Conservation (phyloP, 1,139 yeast genomes). For the Schwanniomyces etchellsii region DNA sequence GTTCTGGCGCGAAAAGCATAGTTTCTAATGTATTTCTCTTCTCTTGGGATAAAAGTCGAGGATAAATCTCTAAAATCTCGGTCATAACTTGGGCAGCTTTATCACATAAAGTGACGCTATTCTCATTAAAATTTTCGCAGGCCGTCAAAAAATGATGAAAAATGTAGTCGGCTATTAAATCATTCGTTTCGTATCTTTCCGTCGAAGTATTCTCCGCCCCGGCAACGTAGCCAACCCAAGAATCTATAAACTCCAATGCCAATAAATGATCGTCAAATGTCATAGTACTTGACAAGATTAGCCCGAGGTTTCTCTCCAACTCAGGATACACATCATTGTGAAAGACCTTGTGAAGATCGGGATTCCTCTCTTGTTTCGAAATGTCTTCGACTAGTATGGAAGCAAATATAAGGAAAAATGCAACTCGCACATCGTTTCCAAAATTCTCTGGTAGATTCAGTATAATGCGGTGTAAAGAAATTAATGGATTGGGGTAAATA, state of each 20-base stretch:
- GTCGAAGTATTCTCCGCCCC: slow-evolving; percentile 30
- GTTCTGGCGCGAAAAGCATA: slow-evolving; percentile 29
- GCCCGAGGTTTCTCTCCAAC: not conserved
- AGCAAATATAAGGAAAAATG: slow-evolving; percentile 24
- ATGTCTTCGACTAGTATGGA: slow-evolving; percentile 56
- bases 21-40: slow-evolving; percentile 16
- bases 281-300: not conserved
- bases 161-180: slow-evolving; percentile 12
- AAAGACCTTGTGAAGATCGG: slow-evolving; percentile 24
- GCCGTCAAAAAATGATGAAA: slow-evolving; percentile 15
- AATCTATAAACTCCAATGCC: slow-evolving; percentile 25
- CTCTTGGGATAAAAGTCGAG: slow-evolving; percentile 28
- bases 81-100: slow-evolving; percentile 31
- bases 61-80: slow-evolving; percentile 44
- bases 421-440: slow-evolving; percentile 5
- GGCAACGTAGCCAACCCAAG: slow-evolving; percentile 31
- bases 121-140: slow-evolving; percentile 3
- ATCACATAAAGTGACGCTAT: slow-evolving; percentile 10
- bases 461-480: slow-evolving; percentile 5
- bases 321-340: slow-evolving; percentile 19
- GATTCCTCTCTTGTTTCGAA: slow-evolving; percentile 24
- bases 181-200: slow-evolving; percentile 23
- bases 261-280: slow-evolving; percentile 8
- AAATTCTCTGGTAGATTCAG: not conserved
- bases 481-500: slow-evolving; percentile 10